phyloP scores from a whole-genome alignment of 768 basidiomycete genomes.

The Melanogaster broomeanus region DNA sequence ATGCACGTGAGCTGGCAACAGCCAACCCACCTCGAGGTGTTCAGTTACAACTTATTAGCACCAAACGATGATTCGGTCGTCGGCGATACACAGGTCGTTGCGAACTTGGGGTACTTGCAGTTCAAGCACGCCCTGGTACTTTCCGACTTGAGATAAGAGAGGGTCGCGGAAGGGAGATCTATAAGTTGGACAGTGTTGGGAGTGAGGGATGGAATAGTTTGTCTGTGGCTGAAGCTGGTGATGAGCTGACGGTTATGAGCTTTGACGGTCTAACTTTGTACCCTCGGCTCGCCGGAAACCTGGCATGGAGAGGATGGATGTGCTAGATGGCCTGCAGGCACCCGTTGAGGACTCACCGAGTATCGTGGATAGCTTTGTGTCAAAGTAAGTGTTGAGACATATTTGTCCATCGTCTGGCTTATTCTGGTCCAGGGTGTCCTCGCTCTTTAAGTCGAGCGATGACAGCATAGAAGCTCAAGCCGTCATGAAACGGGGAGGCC shows the following conservation, averaged over 20 bases:
- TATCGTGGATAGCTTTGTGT: constrained; percentile 49
- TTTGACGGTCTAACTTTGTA: constrained; percentile 91
- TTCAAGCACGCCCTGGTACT: constrained; percentile 92
- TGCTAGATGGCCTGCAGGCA: constrained; percentile 53
- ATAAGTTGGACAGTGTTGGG: constrained; percentile 80
- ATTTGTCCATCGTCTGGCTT: not conserved
- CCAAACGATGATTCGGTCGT: constrained; percentile 44
- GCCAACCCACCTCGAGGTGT: constrained; percentile 83
- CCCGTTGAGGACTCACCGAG: constrained; percentile 36
- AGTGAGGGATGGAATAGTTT: constrained; percentile 89
- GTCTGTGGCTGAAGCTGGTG: constrained; percentile 64
- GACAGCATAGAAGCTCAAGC: constrained; percentile 19
- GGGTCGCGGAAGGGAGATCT: constrained; percentile 82
- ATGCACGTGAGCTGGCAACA: constrained; percentile 73
- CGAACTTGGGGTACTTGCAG: constrained; percentile 94
- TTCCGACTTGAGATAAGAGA: constrained; percentile 81
- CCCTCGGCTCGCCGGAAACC: constrained; percentile 69
- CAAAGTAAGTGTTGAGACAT: constrained; percentile 43
- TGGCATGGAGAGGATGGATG: constrained; percentile 84
- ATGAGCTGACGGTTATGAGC: constrained; percentile 78
- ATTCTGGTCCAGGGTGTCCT: constrained; percentile 40
- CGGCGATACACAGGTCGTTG: constrained; percentile 90
- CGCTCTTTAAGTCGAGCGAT: constrained; percentile 39
- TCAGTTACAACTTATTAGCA: constrained; percentile 76
- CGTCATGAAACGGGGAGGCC: constrained; percentile 35